Evolutionary conservation across 164 flowering plant genomes (phyloP).

Genomic region (Kalanchoe fedtschenkoi): DNA sequence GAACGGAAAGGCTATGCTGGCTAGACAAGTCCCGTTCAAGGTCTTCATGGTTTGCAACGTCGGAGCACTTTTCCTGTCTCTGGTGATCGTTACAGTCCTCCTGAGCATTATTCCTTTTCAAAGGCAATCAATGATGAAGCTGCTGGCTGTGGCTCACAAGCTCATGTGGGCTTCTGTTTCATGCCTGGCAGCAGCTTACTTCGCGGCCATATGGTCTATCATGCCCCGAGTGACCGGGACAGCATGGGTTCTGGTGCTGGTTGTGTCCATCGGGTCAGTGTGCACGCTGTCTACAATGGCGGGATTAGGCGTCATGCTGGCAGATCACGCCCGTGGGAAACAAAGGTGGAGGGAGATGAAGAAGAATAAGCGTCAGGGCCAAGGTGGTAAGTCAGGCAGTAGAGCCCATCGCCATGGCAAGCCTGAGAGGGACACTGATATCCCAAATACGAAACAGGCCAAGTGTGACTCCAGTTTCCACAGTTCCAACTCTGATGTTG

Average conservation of each 20-base stretch:
- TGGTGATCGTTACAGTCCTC: slow-evolving; percentile 38
- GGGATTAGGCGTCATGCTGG: slow-evolving; percentile 23
- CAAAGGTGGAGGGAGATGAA: slow-evolving; percentile 20
- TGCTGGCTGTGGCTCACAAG: slow-evolving; percentile 30
- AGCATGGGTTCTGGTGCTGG: slow-evolving; percentile 20
- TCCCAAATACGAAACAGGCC: too few relatives aligned
- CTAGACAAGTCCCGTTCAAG: slow-evolving; percentile 29
- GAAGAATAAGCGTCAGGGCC: slow-evolving; percentile 14
- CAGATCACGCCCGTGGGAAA: slow-evolving; percentile 26
- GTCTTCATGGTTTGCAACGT: slow-evolving; percentile 39
- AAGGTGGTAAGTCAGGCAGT: too few relatives aligned
- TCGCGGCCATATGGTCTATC: slow-evolving; percentile 37
- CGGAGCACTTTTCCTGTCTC: slow-evolving; percentile 38
- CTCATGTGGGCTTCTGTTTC: slow-evolving; percentile 41
- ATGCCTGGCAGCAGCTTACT: slow-evolving; percentile 45
- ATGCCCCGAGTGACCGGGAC: slow-evolving; percentile 21
- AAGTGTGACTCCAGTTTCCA: slow-evolving; percentile 12
- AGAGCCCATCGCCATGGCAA: too few relatives aligned
- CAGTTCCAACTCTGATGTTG: slow-evolving; percentile 34
- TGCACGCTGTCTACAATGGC: slow-evolving; percentile 18
- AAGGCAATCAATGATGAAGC: slow-evolving; percentile 31
- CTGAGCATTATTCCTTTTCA: slow-evolving; percentile 46
- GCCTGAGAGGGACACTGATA: too few relatives aligned
- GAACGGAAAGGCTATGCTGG: slow-evolving; percentile 27
- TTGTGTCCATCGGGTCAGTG: slow-evolving; percentile 33